Percentiles rank a stretch among this genome's conserved stretches.
These are phyloP conservation scores for Trichosporon ovoides DNA, from an alignment of 1,284 basidiomycete species.

Conservation along the genomic window DNA sequence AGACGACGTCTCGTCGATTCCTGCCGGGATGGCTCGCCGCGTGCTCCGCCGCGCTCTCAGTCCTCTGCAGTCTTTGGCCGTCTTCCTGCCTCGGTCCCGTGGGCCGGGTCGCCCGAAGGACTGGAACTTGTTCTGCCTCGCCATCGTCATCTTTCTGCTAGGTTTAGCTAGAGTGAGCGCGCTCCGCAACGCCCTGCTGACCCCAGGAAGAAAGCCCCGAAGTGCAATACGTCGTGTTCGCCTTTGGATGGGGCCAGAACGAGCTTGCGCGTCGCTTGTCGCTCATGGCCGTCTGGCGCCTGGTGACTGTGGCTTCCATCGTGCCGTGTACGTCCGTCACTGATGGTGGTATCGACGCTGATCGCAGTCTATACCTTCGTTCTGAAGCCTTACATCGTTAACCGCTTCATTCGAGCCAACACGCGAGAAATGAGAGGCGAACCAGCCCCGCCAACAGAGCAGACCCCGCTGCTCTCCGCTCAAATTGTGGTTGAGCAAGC, in stretches of 20 bases:
- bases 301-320: not conserved
- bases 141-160: not conserved
- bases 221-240: conserved; percentile 1
- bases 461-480: not conserved
- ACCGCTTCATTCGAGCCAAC: not conserved
- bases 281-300: not conserved
- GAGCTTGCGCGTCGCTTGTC: not conserved
- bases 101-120: not conserved
- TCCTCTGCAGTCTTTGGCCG: not conserved
- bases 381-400: not conserved
- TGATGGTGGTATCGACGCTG: too few species aligned
- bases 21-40: not conserved
- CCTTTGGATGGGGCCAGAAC: conserved; percentile 2
- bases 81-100: not conserved
- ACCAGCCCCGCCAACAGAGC: not conserved
- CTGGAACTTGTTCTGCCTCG: not conserved
- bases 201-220: not conserved
- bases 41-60: not conserved
- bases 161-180: not conserved
- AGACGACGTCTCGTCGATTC: not conserved
- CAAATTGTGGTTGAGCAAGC: not conserved
- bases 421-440: not conserved
- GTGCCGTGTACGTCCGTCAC: not conserved
- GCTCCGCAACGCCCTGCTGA: not conserved
- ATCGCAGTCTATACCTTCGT: not conserved